These are phyloP conservation scores for Penicillium dipodomyicola DNA, from an alignment of 495 filamentous ascomycete genomes.

Conservation along the genomic window DNA sequence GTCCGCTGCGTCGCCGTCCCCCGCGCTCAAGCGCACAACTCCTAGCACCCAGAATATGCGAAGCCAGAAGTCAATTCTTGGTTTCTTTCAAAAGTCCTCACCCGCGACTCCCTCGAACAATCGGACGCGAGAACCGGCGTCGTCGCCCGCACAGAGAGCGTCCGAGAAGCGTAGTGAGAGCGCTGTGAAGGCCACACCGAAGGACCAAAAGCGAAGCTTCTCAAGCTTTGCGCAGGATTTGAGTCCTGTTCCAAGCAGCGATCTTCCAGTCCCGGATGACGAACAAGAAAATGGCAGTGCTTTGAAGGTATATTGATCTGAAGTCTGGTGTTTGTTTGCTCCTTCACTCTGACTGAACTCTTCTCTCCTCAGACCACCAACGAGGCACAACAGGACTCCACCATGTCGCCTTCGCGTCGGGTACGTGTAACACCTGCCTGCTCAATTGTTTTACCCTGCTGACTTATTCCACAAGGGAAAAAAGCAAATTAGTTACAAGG, in stretches of 20 bases:
- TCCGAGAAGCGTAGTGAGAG: constrained; percentile 31
- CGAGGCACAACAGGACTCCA: constrained; percentile 20
- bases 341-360: constrained; percentile 9
- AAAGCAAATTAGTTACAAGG: constrained; percentile 47
- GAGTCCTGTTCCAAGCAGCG: constrained; percentile 82
- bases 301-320: constrained; percentile 24
- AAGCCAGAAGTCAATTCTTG: constrained; percentile 75
- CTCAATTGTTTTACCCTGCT: constrained; percentile 6
- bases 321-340: constrained; percentile 7
- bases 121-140: constrained; percentile 38
- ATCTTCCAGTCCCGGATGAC: constrained; percentile 47
- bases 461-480: constrained; percentile 33
- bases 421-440: constrained; percentile 25
- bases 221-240: constrained; percentile 47
- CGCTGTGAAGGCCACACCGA: constrained; percentile 27
- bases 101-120: constrained; percentile 41
- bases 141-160: constrained; percentile 44
- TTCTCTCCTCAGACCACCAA: constrained; percentile 22
- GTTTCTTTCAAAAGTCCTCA: constrained; percentile 76
- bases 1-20: constrained; percentile 29
- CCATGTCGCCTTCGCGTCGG: constrained; percentile 47
- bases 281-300: constrained; percentile 30
- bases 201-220: constrained; percentile 39
- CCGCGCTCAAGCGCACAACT: constrained; percentile 44
- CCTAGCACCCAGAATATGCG: constrained; percentile 56